These are phyloP conservation scores for Pythium periplocum DNA, from an alignment of 352 stramenopile genomes.

Conservation along the genomic window DNA sequence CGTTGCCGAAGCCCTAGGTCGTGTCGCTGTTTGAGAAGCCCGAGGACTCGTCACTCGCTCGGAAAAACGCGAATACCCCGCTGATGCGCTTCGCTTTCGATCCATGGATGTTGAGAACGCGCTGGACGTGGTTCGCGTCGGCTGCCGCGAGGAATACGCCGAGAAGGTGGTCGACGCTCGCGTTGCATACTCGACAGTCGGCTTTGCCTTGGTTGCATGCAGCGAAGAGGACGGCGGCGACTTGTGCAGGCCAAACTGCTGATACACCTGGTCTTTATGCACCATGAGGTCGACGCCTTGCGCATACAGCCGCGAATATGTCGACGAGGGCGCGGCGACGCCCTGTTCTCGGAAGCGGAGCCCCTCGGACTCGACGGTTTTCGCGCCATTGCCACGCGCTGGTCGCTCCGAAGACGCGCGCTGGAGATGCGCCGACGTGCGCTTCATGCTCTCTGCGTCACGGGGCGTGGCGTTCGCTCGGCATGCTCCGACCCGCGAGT, in stretches of 20 bases:
- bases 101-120: too few relatives aligned
- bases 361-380: slow-evolving; percentile 6
- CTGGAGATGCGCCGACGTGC: slow-evolving; percentile 7
- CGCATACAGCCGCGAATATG: slow-evolving; percentile 50
- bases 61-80: too few relatives aligned
- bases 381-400: too few relatives aligned
- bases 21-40: too few relatives aligned
- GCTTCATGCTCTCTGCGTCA: slow-evolving; percentile 4
- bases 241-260: slow-evolving; percentile 47
- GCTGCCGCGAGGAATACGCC: too few relatives aligned
- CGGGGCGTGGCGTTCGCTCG: too few relatives aligned
- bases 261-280: slow-evolving; percentile 56
- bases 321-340: slow-evolving; percentile 11
- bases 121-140: neutral
- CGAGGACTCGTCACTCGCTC: too few relatives aligned
- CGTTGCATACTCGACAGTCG: too few relatives aligned
- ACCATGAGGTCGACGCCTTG: slow-evolving; percentile 46
- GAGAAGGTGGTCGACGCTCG: too few relatives aligned
- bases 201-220: neutral
- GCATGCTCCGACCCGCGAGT: too few relatives aligned
- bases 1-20: too few relatives aligned
- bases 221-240: slow-evolving; percentile 4
- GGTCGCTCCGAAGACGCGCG: neutral
- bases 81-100: too few relatives aligned
- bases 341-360: slow-evolving; percentile 19